Conservation (phyloP, 495 filamentous ascomycete genomes). For the Stereocaulon alpinum region DNA sequence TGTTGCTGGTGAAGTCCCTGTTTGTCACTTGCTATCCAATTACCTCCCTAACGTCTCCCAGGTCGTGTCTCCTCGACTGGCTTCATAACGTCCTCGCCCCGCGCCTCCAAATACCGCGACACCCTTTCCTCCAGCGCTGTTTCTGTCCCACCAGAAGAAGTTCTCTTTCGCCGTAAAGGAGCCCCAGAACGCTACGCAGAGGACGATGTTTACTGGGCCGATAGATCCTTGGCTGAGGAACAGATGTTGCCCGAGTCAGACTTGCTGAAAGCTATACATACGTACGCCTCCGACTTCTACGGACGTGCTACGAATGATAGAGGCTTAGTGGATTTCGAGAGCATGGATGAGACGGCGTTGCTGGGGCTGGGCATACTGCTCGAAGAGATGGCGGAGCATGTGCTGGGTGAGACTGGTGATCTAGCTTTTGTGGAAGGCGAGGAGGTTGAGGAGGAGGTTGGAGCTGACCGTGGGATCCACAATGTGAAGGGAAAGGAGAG, state of each 20-base stretch:
- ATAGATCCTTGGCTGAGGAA: conserved; percentile 41
- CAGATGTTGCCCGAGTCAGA: conserved; percentile 58
- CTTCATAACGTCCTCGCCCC: conserved; percentile 30
- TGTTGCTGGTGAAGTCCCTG: conserved; percentile 52
- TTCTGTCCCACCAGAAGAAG: conserved; percentile 59
- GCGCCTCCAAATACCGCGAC: conserved; percentile 38
- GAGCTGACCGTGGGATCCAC: neutral
- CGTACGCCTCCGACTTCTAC: conserved; percentile 67
- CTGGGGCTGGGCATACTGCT: conserved; percentile 71
- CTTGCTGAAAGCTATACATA: conserved; percentile 65
- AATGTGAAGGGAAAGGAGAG: neutral
- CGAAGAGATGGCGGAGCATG: conserved; percentile 59
- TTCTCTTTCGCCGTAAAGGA: conserved; percentile 53
- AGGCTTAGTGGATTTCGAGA: conserved; percentile 39
- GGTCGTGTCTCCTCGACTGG: conserved; percentile 41
- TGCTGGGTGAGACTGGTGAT: conserved; percentile 61
- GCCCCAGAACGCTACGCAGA: conserved; percentile 57
- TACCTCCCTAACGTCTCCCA: conserved; percentile 19
- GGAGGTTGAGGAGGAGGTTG: conserved; percentile 19
- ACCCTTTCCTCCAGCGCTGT: conserved; percentile 41
- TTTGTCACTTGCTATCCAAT: neutral
- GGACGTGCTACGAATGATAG: conserved; percentile 28
- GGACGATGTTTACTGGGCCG: conserved; percentile 59
- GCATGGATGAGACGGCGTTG: conserved; percentile 77
- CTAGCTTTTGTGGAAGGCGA: conserved; percentile 62